phyloP scores from a whole-genome alignment of 192 early-diverging fungal genomes.

The Coemansia sp. region DNA sequence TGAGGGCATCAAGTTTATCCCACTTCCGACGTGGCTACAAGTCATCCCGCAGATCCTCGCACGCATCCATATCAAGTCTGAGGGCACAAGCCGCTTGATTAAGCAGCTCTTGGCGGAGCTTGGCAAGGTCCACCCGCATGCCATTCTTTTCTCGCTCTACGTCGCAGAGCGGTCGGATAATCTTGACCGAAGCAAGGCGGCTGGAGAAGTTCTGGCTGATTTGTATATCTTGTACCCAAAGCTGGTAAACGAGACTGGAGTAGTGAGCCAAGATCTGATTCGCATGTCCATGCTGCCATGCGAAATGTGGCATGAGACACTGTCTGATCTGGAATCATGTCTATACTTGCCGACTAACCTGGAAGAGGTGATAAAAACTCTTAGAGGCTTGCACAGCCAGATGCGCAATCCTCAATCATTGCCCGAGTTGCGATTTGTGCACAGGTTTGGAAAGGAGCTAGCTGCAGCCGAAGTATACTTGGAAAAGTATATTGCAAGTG shows the following conservation, averaged over 20 bases:
- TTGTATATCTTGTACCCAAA: conserved; percentile 80
- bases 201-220: conserved; percentile 89
- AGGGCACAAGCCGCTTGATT: conserved; percentile 82
- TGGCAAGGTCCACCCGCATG: conserved; percentile 96
- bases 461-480: conserved; percentile 90
- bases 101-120: conserved; percentile 90
- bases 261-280: conserved; percentile 96
- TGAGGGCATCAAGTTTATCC: conserved; percentile 85
- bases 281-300: conserved; percentile 96
- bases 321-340: conserved; percentile 82
- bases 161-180: conserved; percentile 94
- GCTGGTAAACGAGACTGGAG: conserved; percentile 87
- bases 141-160: conserved; percentile 95
- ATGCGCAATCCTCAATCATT: conserved; percentile 79
- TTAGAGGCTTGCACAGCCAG: conserved; percentile 87
- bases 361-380: conserved; percentile 86
- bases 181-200: conserved; percentile 65
- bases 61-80: conserved; percentile 83
- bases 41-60: conserved; percentile 99
- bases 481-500: conserved; percentile 62
- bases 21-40: conserved; percentile 95
- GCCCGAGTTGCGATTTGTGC: conserved; percentile 92
- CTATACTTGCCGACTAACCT: conserved; percentile 81
- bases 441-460: conserved; percentile 88
- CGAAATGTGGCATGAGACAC: conserved; percentile 96